Conservation (phyloP, 805 yeast genomes). For the Starmerella stigmatis region DNA sequence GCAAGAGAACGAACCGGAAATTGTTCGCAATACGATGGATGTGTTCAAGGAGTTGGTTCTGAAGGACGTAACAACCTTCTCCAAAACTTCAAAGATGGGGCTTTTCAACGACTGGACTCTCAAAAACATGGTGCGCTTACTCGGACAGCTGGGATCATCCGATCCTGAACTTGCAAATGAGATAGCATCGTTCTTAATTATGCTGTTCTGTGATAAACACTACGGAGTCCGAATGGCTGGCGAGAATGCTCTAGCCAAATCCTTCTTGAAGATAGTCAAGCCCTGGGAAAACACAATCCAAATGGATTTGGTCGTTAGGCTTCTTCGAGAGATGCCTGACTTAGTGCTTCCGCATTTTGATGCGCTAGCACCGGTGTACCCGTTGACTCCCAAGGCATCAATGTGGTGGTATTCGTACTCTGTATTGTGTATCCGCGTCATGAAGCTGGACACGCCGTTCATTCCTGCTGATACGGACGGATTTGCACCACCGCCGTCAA, state of each 20-base stretch:
- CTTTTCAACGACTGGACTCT: constrained; percentile 70
- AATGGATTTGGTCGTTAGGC: constrained; percentile 41
- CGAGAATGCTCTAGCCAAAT: constrained; percentile 59
- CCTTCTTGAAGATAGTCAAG: constrained; percentile 52
- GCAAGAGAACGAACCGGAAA: constrained; percentile 41
- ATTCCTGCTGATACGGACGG: not conserved
- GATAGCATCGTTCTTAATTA: constrained; percentile 39
- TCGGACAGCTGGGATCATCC: constrained; percentile 30
- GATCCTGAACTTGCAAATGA: constrained; percentile 28
- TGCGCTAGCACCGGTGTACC: constrained; percentile 23
- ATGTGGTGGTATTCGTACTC: constrained; percentile 78
- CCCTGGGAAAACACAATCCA: constrained; percentile 74
- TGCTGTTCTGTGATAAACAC: constrained; percentile 38
- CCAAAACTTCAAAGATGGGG: constrained; percentile 59
- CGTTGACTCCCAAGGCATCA: constrained; percentile 67
- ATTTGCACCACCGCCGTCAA: not conserved
- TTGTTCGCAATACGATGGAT: constrained; percentile 36
- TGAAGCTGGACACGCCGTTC: constrained; percentile 29
- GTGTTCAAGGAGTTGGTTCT: constrained; percentile 45
- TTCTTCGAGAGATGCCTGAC: constrained; percentile 52
- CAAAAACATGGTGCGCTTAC: constrained; percentile 46
- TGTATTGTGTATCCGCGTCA: constrained; percentile 47
- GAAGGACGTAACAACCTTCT: constrained; percentile 45
- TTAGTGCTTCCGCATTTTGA: constrained; percentile 54
- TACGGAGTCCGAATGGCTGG: constrained; percentile 28